Percentiles rank a stretch among this genome's conserved stretches.
Evolutionary conservation across 2,329 filamentous ascomycete genomes (phyloP).

Genomic region (Teratosphaeria zuluensis): DNA sequence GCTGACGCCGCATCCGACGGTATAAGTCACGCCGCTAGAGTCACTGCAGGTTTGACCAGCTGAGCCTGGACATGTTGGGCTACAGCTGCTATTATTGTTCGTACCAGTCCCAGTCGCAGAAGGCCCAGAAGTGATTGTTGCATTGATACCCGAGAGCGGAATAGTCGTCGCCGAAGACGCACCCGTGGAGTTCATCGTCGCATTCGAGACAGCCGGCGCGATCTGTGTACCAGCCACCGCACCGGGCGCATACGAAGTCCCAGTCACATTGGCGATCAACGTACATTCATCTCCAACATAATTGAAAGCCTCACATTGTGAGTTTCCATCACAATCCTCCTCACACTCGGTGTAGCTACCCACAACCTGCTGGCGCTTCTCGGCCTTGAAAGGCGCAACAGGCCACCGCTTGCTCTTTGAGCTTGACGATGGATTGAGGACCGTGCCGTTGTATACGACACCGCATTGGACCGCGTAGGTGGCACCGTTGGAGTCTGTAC

Average conservation of each 20-base stretch:
- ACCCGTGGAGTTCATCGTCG: not conserved
- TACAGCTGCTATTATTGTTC: not conserved
- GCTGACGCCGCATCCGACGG: conserved; percentile 11
- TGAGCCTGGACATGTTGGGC: conserved; percentile 11
- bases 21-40: conserved; percentile 8
- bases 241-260: conserved; percentile 12
- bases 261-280: conserved; percentile 20
- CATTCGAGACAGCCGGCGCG: not conserved
- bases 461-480: conserved; percentile 9
- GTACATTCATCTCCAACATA: conserved; percentile 21
- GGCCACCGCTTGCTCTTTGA: conserved; percentile 6
- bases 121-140: not conserved
- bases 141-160: not conserved
- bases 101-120: not conserved
- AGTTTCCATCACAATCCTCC: conserved; percentile 15
- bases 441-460: conserved; percentile 11
- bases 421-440: conserved; percentile 10
- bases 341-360: conserved; percentile 7
- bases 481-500: not conserved
- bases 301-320: conserved; percentile 20
- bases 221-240: conserved; percentile 14
- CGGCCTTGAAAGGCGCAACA: conserved; percentile 3
- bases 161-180: not conserved
- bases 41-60: conserved; percentile 12
- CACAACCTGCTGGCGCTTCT: not conserved